Evolutionary conservation across 306 rosid genomes (phyloP), one percentile per base, ranked within the genome.

Genomic region (Vigna trinervia): DNA sequence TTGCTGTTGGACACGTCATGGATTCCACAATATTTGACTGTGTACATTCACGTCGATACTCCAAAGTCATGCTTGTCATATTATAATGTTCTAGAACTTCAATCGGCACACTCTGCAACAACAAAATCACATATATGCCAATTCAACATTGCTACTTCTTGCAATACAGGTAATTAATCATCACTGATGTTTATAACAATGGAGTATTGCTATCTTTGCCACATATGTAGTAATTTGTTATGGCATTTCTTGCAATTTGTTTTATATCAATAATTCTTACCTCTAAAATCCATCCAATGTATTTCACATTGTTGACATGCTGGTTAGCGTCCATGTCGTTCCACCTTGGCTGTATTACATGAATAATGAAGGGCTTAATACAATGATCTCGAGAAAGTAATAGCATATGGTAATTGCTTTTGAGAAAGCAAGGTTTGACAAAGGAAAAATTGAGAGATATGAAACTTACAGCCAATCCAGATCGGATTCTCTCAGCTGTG

Each of bases 281-380:
- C 98, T 95, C 97, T 20, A 95, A 85, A 79, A 95, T 89, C 98
- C 98, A 95, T n/a, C 93, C 97, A 2, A 95, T 95, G 87, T 92
- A 95, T 82, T 88, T 95, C 52, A 92, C 98, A 69, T 95, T 95
- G 86, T 95, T 95, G 6, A 95, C 98, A 39, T 95, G 98, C 71
- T 92, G 98, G 80, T 95, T 95, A 45, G 90, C 98, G 81, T 95
- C 97, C 97, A 95, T 92, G 80, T 95, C 98, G 22, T 88, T 95
- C 98, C 98, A 92, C 86, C 97, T 90, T 13, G 98, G 97, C 97
- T 94, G 87, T 19, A 54, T 36, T 64, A 7, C 13, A 69, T 7
- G 9, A 11, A 28, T 8, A 41, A 60, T 38, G 45, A 36, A 67
- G 11, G 7, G 46, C 12, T 75, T 15, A 65, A 36, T 47, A 36